These are phyloP conservation scores for Hemisphaericaspora xylofermentans DNA, from an alignment of 1,139 yeast species.

Conservation along the genomic window DNA sequence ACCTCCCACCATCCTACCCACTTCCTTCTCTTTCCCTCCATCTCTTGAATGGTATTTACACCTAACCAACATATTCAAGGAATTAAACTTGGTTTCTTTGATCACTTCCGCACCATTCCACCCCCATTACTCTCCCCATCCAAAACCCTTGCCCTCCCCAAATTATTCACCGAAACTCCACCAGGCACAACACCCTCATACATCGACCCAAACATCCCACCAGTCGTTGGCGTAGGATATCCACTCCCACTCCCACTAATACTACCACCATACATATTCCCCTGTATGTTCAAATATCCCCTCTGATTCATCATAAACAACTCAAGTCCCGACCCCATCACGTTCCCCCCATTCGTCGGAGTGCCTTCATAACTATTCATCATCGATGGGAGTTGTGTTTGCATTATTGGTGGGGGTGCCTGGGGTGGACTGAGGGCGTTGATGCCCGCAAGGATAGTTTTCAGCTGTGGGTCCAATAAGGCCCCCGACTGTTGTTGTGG, in stretches of 20 bases:
- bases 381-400: neutral
- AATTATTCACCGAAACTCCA: no score
- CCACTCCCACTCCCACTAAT: neutral
- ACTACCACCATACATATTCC: neutral
- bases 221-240: neutral
- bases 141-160: neutral
- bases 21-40: no score
- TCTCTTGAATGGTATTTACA: no score
- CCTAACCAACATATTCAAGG: no score
- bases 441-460: slow-evolving; percentile 8
- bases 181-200: no score
- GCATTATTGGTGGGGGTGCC: neutral
- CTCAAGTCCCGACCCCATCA: neutral
- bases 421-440: slow-evolving; percentile 12
- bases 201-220: neutral
- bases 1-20: no score
- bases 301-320: neutral
- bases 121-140: no score
- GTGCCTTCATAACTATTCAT: neutral
- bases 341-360: no score
- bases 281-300: neutral
- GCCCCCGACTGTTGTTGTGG: slow-evolving; percentile 6
- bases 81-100: no score
- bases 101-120: no score
- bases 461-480: slow-evolving; percentile 4